A percentile compares a stretch with the other conserved stretches of the same genome.
phyloP scores from a whole-genome alignment of 2,329 filamentous ascomycete genomes.

The Beauveria rudraprayagi region DNA sequence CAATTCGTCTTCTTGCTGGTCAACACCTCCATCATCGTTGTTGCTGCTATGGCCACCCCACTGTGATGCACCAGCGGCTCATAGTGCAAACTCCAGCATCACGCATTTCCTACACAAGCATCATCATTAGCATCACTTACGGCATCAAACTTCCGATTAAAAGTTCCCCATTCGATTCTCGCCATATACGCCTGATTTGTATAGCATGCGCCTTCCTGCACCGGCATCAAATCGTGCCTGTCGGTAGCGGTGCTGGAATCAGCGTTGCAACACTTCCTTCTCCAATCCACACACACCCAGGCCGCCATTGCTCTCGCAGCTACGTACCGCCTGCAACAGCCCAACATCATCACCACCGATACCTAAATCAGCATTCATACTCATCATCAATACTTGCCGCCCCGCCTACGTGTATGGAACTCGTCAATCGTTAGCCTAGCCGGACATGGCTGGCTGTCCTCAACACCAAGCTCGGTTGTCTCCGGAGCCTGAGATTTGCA shows the following conservation, averaged over 20 bases:
- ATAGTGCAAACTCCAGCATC: background rate
- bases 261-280: background rate
- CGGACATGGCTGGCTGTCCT: slow-evolving; percentile 24
- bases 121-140: background rate
- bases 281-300: background rate
- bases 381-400: background rate
- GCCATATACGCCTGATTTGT: background rate
- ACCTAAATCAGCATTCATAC: slow-evolving; percentile 1
- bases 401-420: slow-evolving; percentile 4
- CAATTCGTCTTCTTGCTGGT: background rate
- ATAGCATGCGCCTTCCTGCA: slow-evolving; percentile 4
- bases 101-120: background rate
- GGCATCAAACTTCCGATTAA: background rate
- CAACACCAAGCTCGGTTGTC: slow-evolving; percentile 30
- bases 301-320: background rate
- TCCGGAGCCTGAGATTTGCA: slow-evolving; percentile 38
- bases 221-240: background rate
- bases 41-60: background rate
- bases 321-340: background rate
- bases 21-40: background rate
- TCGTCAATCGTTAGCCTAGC: slow-evolving; percentile 6
- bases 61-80: background rate
- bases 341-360: background rate
- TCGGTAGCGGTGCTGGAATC: background rate
- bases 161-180: background rate